Base-by-base conservation (phyloP, 2,329 filamentous ascomycete genomes). In the Shiraia bambusicola region DNA sequence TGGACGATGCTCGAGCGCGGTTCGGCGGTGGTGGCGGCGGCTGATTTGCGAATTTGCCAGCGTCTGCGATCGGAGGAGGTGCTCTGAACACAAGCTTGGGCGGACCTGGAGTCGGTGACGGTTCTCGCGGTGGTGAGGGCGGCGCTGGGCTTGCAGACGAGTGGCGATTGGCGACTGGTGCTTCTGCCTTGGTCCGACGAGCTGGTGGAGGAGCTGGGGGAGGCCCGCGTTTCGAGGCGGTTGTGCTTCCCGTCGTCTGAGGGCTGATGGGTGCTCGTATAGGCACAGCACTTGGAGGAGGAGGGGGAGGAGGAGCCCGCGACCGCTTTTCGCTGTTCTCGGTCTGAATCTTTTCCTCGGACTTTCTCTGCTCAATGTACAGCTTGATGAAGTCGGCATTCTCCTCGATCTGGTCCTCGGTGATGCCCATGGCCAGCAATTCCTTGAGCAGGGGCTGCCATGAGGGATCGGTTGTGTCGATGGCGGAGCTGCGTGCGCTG, bases 41-140 rank as follows among this genome's bases (percentile, higher is more conserved):
- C 42, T 75, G 72, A 22, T 74, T 68, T 3, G 86, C 89, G 63
- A 82, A 93, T 69, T 88, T 95, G 27, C 93, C 93, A 43, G 93
- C 93, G 67, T 95, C 91, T 40, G 88, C 82, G 45, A 97, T 72
- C 2, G 92, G 88, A 25, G 93, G 93, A 32, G 93, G 93, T 7
- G 88, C 92, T 52, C 83, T 80, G 72, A 95, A 97, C 56, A 78
- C 79, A 7, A 82, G 81, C 37, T 84, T 79, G 15, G 83, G 79
- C 8, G 78, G 77, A 0, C 59, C 63, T 17, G 71, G 68, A 14
- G 84, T 81, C 5, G 88, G 88, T 13, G 84, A 81, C 10, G 88
- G 87, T 45, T 88, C 85, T 60, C 83, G 78, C 22, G 85, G 79
- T n/a, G 87, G 81, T 27, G 73, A 71, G 12, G 87, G 80, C 19